These are phyloP conservation scores for Malassezia pachydermatis DNA, from an alignment of 1,284 basidiomycete genomes.

Conservation along the genomic window DNA sequence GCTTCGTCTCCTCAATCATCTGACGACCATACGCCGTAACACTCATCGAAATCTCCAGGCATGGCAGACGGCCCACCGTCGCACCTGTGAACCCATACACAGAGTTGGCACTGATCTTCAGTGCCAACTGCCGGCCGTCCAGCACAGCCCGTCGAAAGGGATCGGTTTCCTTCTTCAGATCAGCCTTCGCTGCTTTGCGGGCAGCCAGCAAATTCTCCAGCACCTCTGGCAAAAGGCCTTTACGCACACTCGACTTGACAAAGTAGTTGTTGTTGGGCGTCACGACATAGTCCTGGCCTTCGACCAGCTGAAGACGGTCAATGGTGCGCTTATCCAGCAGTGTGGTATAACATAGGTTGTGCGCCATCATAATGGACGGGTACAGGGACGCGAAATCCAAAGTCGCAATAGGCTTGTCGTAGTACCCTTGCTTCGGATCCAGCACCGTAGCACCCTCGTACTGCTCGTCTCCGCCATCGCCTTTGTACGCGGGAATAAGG, in stretches of 20 bases:
- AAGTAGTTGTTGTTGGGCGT: conserved; percentile 48
- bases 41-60: conserved; percentile 47
- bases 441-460: conserved; percentile 48
- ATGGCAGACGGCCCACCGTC: conserved; percentile 45
- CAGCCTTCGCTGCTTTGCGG: conserved; percentile 45
- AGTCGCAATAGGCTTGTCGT: conserved; percentile 45
- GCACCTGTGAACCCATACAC: conserved; percentile 48
- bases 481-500: conserved; percentile 44
- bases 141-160: conserved; percentile 46
- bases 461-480: conserved; percentile 45
- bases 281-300: conserved; percentile 40
- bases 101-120: conserved; percentile 47
- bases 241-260: conserved; percentile 35
- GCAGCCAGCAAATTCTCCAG: conserved; percentile 42
- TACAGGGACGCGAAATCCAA: conserved; percentile 48
- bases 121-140: conserved; percentile 45
- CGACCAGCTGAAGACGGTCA: conserved; percentile 36
- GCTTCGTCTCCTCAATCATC: conserved; percentile 47
- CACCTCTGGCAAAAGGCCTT: conserved; percentile 43
- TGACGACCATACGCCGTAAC: conserved; percentile 47
- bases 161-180: conserved; percentile 47
- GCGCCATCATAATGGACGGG: conserved; percentile 48
- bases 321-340: conserved; percentile 43
- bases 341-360: conserved; percentile 48
- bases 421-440: conserved; percentile 47